A percentile compares a stretch with the other conserved stretches of the same genome.
These are phyloP conservation scores for Austroboletus novae-zelandiae DNA, from an alignment of 1,284 basidiomycete genomes.

Conservation along the genomic window DNA sequence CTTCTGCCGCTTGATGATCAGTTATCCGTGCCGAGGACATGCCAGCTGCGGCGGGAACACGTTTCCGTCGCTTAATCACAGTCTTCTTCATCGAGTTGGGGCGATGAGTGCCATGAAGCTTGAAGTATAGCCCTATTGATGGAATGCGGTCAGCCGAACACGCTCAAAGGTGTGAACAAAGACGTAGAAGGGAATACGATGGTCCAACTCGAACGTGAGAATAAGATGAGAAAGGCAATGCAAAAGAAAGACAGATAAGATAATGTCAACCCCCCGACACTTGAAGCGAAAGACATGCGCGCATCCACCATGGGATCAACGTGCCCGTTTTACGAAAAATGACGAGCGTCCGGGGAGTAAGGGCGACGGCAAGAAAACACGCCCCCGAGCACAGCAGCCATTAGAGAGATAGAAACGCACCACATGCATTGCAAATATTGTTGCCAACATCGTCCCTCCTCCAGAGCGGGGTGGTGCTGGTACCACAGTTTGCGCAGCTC, in stretches of 20 bases:
- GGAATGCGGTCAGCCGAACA: conserved; percentile 22
- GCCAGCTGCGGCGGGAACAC: conserved; percentile 76
- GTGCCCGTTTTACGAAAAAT: conserved; percentile 24
- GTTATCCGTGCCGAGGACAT: conserved; percentile 58
- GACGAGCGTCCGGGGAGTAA: conserved; percentile 12
- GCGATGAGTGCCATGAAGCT: conserved; percentile 94
- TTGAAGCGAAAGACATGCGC: conserved; percentile 19
- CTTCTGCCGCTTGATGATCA: conserved; percentile 81
- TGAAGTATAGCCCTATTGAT: conserved; percentile 87
- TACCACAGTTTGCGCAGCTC: conserved; percentile 89
- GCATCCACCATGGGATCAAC: conserved; percentile 23
- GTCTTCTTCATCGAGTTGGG: conserved; percentile 99
- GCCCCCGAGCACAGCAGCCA: conserved; percentile 28
- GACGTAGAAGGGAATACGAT: not conserved
- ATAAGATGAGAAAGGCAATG: conserved; percentile 16
- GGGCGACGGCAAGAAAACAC: conserved; percentile 22
- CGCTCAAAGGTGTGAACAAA: conserved; percentile 3
- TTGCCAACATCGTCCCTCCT: conserved; percentile 91
- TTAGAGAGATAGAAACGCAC: conserved; percentile 53
- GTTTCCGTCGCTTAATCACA: conserved; percentile 96
- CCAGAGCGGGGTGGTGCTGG: conserved; percentile 94
- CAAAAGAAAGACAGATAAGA: conserved; percentile 24
- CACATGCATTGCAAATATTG: conserved; percentile 91
- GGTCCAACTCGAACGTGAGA: not conserved
- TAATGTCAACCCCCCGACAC: conserved; percentile 9